A percentile compares a stretch with the other conserved stretches of the same genome.
Conservation (phyloP, 176 grass and related monocot genomes). For the Elymus sibiricus region DNA sequence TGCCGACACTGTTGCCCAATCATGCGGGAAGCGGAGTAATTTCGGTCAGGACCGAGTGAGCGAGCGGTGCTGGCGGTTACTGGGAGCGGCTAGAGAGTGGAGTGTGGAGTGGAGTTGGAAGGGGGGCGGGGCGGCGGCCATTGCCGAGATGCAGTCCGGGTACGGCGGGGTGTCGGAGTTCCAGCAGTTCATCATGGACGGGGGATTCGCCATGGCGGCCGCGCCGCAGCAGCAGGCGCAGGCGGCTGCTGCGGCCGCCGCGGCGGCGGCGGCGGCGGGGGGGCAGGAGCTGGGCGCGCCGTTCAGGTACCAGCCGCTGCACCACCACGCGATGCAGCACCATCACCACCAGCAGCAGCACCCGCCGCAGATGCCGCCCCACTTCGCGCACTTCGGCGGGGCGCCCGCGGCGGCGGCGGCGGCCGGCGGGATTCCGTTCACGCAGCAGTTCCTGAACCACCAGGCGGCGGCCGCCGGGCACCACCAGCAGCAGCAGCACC, state of each 20-base stretch:
- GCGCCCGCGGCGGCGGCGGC: neutral
- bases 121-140: neutral
- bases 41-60: neutral
- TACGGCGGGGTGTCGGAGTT: conserved; percentile 83
- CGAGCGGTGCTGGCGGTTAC: no score
- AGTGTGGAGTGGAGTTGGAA: neutral
- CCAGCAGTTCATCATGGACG: conserved; percentile 86
- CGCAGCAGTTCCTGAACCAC: conserved; percentile 79
- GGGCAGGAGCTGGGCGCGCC: conserved; percentile 36
- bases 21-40: neutral
- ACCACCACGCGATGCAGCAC: conserved; percentile 51
- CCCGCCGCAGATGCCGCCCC: conserved; percentile 35
- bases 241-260: neutral
- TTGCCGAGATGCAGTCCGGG: conserved; percentile 61
- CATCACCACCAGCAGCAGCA: conserved; percentile 40
- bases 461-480: conserved; percentile 25
- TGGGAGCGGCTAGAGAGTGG: no score
- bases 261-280: neutral
- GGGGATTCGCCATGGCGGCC: conserved; percentile 42
- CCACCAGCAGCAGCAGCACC: conserved; percentile 28
- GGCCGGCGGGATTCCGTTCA: conserved; percentile 57
- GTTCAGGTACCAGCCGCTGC: conserved; percentile 46
- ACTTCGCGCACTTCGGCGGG: conserved; percentile 51
- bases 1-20: no score
- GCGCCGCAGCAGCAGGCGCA: conserved; percentile 47